Conservation (phyloP, 2,329 filamentous ascomycete species). For the Ophiostoma sp. region DNA sequence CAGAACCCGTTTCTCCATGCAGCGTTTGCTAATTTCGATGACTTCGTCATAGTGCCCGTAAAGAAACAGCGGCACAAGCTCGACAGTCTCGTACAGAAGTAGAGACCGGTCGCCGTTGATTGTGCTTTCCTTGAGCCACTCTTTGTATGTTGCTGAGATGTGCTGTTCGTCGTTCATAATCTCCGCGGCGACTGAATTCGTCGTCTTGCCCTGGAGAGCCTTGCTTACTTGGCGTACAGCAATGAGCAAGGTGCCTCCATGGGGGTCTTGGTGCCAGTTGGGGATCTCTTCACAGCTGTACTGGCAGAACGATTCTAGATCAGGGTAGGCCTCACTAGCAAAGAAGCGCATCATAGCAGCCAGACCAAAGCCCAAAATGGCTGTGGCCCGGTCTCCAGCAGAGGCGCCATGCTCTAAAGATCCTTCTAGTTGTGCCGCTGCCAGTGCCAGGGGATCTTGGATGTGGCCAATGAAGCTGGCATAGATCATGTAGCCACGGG, state of each 20-base stretch:
- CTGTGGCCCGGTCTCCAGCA: conserved; percentile 65
- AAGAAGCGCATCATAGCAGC: conserved; percentile 63
- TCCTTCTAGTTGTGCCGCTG: conserved; percentile 56
- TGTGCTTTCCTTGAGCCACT: conserved; percentile 48
- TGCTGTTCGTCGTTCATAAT: conserved; percentile 67
- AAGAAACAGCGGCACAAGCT: conserved; percentile 57
- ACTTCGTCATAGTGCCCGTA: conserved; percentile 59
- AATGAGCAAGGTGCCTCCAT: conserved; percentile 65
- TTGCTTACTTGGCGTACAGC: conserved; percentile 60
- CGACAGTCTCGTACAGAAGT: conserved; percentile 62
- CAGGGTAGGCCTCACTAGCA: conserved; percentile 60
- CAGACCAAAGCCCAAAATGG: conserved; percentile 66
- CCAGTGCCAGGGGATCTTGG: conserved; percentile 54
- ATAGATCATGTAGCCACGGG: conserved; percentile 63
- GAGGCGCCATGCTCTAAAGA: conserved; percentile 61
- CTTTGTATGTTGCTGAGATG: conserved; percentile 52
- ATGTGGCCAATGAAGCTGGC: conserved; percentile 66
- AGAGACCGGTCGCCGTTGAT: conserved; percentile 59
- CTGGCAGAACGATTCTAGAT: conserved; percentile 64
- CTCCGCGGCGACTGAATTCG: conserved; percentile 42
- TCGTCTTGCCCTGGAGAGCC: conserved; percentile 70
- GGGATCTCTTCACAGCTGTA: conserved; percentile 69
- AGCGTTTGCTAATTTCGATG: conserved; percentile 50
- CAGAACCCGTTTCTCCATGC: conserved; percentile 42
- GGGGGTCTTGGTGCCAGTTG: conserved; percentile 64